Evolutionary conservation across 2,329 filamentous ascomycete genomes (phyloP).

Genomic region (Balansia obtecta): DNA sequence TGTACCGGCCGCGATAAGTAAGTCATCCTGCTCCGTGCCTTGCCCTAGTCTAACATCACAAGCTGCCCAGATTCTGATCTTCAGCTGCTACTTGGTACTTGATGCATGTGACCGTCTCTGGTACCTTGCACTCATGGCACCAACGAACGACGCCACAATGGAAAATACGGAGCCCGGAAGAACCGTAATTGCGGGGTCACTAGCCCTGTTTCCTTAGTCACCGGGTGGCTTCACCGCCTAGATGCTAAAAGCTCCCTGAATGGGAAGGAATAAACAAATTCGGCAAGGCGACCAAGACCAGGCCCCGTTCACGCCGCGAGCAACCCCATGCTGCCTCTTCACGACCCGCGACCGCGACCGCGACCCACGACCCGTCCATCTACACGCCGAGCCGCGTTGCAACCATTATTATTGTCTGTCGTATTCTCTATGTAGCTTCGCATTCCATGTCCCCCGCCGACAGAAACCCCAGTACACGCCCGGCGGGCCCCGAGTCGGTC

Average conservation of each 20-base stretch:
- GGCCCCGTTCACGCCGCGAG: slow-evolving; percentile 1
- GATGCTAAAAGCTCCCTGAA: background rate
- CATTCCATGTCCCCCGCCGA: slow-evolving; percentile 1
- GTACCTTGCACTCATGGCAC: too few relatives aligned
- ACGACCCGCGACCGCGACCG: slow-evolving; percentile 1
- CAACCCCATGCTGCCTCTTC: background rate
- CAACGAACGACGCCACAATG: too few relatives aligned
- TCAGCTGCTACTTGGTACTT: background rate
- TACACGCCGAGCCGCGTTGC: background rate
- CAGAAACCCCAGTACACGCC: background rate
- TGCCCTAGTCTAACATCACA: background rate
- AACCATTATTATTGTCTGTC: slow-evolving; percentile 6
- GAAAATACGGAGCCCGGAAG: slow-evolving; percentile 3
- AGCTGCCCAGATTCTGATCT: background rate
- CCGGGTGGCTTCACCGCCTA: too few relatives aligned
- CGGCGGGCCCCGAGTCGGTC: background rate
- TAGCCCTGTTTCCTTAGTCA: too few relatives aligned
- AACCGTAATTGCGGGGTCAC: slow-evolving; percentile 6
- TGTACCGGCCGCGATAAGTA: background rate
- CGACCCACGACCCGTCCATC: background rate
- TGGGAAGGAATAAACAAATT: slow-evolving; percentile 18
- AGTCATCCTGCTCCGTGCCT: slow-evolving; percentile 2
- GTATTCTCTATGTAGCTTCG: slow-evolving; percentile 3
- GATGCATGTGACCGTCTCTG: background rate
- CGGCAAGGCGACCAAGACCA: background rate